Evolutionary conservation across 164 flowering plant genomes (phyloP), one percentile per base, ranked within the genome.

Genomic region (Aristolochia fimbriata): DNA sequence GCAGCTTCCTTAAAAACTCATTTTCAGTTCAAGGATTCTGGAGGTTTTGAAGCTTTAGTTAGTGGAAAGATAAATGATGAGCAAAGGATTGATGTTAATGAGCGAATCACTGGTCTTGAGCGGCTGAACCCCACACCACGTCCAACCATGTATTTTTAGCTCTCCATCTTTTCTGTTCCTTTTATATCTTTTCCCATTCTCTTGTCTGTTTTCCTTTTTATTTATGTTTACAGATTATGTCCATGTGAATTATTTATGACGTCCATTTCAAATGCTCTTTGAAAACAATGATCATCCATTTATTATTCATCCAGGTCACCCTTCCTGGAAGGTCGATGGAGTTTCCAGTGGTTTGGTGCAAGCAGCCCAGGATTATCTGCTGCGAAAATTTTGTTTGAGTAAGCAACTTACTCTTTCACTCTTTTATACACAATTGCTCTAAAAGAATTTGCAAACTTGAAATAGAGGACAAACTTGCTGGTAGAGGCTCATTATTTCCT

Each of bases 21-120:
- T 27, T 74, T 71, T 62, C 79, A 93, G 97, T 81, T 90, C 62
- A 84, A 88, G 68, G 97, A 90, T 83, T 72, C 96, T 55, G 97
- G 99, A 24, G 94, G 97, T 15, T 80, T 89, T 70, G 85, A 80
- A 68, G 86, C 96, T 58, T 67, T 84, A 50, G 78, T 86, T n/a
- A 70, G 76, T 51, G 97, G 96, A 65, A 86, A 76, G 74, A 79
- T 77, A 17, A 81, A 92, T 5, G 89, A 83, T 43, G 47, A 83
- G 67, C 91, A 93, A 57, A 65, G 74, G 22, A 88, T 93, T 71
- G 99, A 90, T 81, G 97, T 90, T 62, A 87, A 80, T 77, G 98
- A 93, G 77, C 85, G 93, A 75, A 87, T 93, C 65, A 81, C 79
- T 58, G 61, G 85, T 69, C 88, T 93, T 60, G 99, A 93, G 83